Base-by-base conservation (phyloP, 495 filamentous ascomycete genomes). In the Annulohypoxylon stygium region DNA sequence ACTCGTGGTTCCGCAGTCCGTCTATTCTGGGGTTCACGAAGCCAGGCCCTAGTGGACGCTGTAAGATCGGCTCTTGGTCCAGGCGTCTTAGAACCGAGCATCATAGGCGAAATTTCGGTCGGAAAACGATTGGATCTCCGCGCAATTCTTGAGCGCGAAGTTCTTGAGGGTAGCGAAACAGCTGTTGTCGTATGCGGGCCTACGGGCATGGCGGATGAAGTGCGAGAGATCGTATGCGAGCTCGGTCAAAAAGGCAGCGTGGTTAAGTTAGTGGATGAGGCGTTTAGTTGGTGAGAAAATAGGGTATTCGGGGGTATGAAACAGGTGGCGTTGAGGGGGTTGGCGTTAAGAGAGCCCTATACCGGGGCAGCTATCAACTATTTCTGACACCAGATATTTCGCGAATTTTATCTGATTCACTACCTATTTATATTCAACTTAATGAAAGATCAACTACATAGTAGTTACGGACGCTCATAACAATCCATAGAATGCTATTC, bases 161-260 rank as follows among this genome's bases (percentile, higher is more conserved):
- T 70, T 4, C 8, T 60, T 10, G 48, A 50, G 9, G 16, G 41
- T 1, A 48, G 39, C 10, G 67, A 73, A 37, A 71, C 67, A 4
- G 67, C 68, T 1, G 75, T 79, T 3, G 69, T 79, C 0, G 75
- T 79, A 0, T 71, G 75, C 55, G 77, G 77, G 10, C 77, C 77
- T 1, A 55, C 51, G 7, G 62, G 34, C 4, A 73, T 79, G 75
- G 71, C 75, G 3, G 77, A 79, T 58, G 75, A 75, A 20, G 66
- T 69, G 14, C 16, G 69, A 8, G 41, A 26, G 12, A 23, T 71
- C n/a, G 73, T 73, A 18, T 59, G 66, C 18, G 66, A 74, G 48
- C 61, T 69, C 4, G 67, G 55, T 8, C 41, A 16, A 11, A 53
- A 61, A 30, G 61, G 69, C 1, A 58, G 65, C 7, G 23, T 34